Evolutionary conservation across 148 eudicot species (phyloP).

Genomic region (Arbutus unedo): DNA sequence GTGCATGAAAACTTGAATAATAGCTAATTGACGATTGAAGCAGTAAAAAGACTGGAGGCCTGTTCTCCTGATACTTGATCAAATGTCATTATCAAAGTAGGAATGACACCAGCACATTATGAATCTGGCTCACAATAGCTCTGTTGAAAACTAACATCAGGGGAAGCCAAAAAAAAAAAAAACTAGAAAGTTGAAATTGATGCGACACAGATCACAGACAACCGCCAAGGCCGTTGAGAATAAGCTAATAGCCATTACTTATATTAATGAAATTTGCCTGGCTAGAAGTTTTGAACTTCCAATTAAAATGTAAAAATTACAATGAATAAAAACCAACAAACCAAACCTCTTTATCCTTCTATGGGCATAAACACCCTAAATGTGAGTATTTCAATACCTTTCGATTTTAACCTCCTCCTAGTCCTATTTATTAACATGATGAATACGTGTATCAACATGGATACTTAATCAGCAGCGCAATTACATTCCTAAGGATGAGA

Average conservation of each 20-base stretch:
- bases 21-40: conserved; percentile 1
- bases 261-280: neutral
- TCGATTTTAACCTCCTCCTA: neutral
- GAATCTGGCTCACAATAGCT: neutral
- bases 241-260: neutral
- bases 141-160: neutral
- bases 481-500: neutral
- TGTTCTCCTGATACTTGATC: neutral
- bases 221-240: neutral
- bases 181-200: neutral
- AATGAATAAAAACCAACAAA: neutral
- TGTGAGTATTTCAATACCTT: neutral
- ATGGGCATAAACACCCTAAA: neutral
- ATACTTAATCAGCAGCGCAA: neutral
- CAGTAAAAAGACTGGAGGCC: neutral
- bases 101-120: neutral
- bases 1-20: neutral
- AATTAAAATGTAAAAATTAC: neutral
- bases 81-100: neutral
- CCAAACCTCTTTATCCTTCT: neutral
- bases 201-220: neutral
- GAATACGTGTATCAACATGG: neutral
- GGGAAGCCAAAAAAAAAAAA: neutral
- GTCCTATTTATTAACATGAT: neutral
- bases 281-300: neutral